Evolutionary conservation across 495 filamentous ascomycete genomes (phyloP).

Genomic region (Penicillium maclennaniae): DNA sequence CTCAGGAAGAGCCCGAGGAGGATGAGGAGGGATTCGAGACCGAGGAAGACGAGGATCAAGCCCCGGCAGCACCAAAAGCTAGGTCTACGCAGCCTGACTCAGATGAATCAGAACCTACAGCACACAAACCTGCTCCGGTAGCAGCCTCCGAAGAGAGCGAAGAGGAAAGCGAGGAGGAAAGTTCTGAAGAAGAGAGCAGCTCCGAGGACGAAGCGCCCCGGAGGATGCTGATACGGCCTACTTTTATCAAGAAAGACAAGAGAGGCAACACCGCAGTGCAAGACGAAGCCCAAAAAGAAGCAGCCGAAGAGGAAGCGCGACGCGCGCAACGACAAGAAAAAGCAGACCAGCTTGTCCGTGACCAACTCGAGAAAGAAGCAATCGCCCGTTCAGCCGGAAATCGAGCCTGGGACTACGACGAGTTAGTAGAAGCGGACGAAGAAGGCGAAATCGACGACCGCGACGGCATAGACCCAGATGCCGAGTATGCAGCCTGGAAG

Average conservation of each 20-base stretch:
- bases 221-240: constrained; percentile 75
- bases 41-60: constrained; percentile 50
- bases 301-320: constrained; percentile 53
- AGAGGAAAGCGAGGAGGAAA: constrained; percentile 55
- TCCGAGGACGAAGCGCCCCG: constrained; percentile 73
- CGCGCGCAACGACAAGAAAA: constrained; percentile 55
- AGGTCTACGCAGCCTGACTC: constrained; percentile 32
- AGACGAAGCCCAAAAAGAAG: constrained; percentile 16
- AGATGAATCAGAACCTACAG: constrained; percentile 2
- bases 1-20: constrained; percentile 35
- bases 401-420: constrained; percentile 84
- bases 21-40: constrained; percentile 76
- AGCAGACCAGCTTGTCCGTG: constrained; percentile 76
- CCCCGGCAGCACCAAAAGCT: constrained; percentile 13
- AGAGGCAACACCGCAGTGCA: constrained; percentile 42
- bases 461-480: constrained; percentile 82
- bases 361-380: constrained; percentile 76
- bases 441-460: constrained; percentile 74
- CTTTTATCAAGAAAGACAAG: constrained; percentile 83
- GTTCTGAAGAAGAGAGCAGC: constrained; percentile 53
- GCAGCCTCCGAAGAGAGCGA: constrained; percentile 49
- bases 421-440: constrained; percentile 56
- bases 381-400: constrained; percentile 71
- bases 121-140: constrained; percentile 1
- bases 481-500: constrained; percentile 91